These are phyloP conservation scores for Nothomitra cinnamomea DNA, from an alignment of 2,329 filamentous ascomycete genomes.

Conservation along the genomic window DNA sequence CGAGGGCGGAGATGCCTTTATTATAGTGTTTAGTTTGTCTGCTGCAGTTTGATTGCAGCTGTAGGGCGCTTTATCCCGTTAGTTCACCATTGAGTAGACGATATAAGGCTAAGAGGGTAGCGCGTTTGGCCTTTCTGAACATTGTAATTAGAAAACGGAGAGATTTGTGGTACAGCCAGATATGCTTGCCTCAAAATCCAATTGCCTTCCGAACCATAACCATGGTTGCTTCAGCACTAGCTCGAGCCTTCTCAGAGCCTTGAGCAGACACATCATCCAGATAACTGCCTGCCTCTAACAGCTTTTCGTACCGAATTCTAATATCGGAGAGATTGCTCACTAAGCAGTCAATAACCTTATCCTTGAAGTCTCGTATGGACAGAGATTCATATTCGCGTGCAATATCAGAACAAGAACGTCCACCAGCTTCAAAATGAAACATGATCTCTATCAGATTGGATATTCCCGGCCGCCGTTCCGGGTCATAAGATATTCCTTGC, in stretches of 20 bases:
- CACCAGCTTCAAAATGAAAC: constrained; percentile 43
- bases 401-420: constrained; percentile 25
- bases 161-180: too few relatives aligned
- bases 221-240: constrained; percentile 39
- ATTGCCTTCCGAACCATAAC: constrained; percentile 25
- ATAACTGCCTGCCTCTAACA: constrained; percentile 31
- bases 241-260: constrained; percentile 43
- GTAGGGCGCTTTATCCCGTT: too few relatives aligned
- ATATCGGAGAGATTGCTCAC: constrained; percentile 35
- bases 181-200: too few relatives aligned
- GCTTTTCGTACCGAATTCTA: constrained; percentile 35
- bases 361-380: constrained; percentile 44
- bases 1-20: too few relatives aligned
- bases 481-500: constrained; percentile 55
- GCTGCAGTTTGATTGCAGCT: too few relatives aligned
- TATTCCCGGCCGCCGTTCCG: constrained; percentile 53
- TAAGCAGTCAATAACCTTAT: constrained; percentile 41
- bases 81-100: too few relatives aligned
- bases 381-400: constrained; percentile 27
- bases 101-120: too few relatives aligned
- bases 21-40: too few relatives aligned
- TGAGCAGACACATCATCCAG: constrained; percentile 39
- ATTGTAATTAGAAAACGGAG: too few relatives aligned
- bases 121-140: too few relatives aligned
- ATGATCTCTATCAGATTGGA: constrained; percentile 73